Evolutionary conservation across 768 basidiomycete species (phyloP).

Genomic region (Kwoniella botswanensis): DNA sequence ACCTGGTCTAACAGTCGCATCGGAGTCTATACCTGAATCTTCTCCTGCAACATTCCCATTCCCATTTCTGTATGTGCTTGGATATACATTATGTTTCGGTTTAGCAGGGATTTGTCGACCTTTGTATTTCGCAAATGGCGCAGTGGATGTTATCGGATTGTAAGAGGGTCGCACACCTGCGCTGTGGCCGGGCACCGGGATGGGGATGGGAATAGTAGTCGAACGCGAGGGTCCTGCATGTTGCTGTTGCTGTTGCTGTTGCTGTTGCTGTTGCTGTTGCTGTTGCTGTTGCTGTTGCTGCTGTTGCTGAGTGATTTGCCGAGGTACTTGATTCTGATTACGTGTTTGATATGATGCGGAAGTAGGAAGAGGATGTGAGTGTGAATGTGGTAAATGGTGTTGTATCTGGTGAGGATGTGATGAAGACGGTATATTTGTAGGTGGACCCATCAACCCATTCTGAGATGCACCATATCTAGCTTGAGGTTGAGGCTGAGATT

Average conservation of each 20-base stretch:
- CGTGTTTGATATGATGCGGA: neutral
- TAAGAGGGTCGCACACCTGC: neutral
- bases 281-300: neutral
- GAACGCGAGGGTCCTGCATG: conserved; percentile 1
- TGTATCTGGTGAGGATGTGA: neutral
- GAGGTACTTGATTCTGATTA: neutral
- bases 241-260: conserved; percentile 1
- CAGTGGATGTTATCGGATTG: neutral
- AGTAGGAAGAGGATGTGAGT: conserved; percentile 10
- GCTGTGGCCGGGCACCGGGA: neutral
- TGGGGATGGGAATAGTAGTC: neutral
- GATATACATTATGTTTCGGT: neutral
- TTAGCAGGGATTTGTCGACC: neutral
- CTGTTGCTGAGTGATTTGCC: neutral
- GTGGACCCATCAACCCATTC: neutral
- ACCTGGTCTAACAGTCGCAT: conserved; percentile 12
- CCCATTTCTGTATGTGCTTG: neutral
- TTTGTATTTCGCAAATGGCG: neutral
- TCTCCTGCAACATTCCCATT: neutral
- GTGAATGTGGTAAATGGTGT: neutral
- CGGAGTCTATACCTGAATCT: conserved; percentile 23
- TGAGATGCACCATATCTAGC: neutral
- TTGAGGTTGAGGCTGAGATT: neutral
- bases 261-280: neutral
- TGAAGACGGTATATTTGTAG: neutral